phyloP scores from a whole-genome alignment of 345 rosid genomes.

The Erysimum cheiranthoides region DNA sequence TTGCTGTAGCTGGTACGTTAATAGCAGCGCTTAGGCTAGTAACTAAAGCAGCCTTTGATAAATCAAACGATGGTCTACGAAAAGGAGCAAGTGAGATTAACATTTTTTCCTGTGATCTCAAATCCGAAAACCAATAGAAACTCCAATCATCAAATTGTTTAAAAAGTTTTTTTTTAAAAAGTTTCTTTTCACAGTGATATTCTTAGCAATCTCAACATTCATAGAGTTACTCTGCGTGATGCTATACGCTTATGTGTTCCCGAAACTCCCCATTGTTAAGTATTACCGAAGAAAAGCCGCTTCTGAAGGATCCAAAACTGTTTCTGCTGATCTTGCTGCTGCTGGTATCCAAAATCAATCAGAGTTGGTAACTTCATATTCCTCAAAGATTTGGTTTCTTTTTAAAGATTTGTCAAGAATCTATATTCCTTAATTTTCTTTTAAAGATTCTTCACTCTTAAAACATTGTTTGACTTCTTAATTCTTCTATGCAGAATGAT shows the following conservation, averaged over 20 bases:
- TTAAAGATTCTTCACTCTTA: no score
- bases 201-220: constrained; percentile 65
- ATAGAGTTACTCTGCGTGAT: constrained; percentile 66
- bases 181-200: constrained; percentile 58
- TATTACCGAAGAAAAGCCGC: constrained; percentile 79
- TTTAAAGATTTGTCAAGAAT: no score
- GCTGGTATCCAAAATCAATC: constrained; percentile 65
- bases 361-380: neutral
- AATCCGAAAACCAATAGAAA: constrained; percentile 11
- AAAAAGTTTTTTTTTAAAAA: neutral
- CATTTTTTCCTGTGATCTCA: neutral
- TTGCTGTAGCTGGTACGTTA: constrained; percentile 78
- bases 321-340: constrained; percentile 81
- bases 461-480: neutral
- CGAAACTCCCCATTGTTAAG: constrained; percentile 74
- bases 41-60: constrained; percentile 79
- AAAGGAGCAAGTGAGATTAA: constrained; percentile 72
- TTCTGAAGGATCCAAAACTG: constrained; percentile 84
- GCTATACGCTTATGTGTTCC: constrained; percentile 65
- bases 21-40: constrained; percentile 77
- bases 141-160: neutral
- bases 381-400: no score
- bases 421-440: no score
- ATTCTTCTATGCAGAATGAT: constrained; percentile 47
- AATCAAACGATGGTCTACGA: constrained; percentile 65